These are phyloP conservation scores for Paramecium sexaurelia DNA, from an alignment of 73 alveolate species.

Conservation along the genomic window DNA sequence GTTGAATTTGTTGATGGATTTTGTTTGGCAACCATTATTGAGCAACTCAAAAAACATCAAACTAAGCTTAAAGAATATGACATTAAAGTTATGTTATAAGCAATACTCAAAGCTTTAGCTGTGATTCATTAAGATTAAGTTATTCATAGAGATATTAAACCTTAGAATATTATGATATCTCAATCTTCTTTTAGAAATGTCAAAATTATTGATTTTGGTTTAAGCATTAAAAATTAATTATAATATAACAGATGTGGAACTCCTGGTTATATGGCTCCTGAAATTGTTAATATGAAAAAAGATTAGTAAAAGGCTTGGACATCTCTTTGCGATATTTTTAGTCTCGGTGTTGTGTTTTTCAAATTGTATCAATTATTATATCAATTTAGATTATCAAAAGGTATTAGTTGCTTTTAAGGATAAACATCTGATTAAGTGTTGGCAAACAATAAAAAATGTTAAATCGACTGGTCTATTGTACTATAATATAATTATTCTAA, in stretches of 20 bases:
- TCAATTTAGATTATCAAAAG: neutral
- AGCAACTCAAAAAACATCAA: neutral
- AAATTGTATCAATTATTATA: neutral
- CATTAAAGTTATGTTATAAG: neutral
- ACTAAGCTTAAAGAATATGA: neutral
- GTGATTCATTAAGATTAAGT: slow-evolving; percentile 73
- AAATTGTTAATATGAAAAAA: slow-evolving; percentile 79
- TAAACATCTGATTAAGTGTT: slow-evolving; percentile 48
- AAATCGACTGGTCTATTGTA: slow-evolving; percentile 27
- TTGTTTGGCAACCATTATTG: slow-evolving; percentile 21
- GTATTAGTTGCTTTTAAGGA: slow-evolving; percentile 53
- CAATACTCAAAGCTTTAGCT: slow-evolving; percentile 67
- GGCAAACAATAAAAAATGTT: slow-evolving; percentile 48
- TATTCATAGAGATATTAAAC: slow-evolving; percentile 81
- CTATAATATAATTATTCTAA: neutral
- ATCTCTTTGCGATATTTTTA: neutral
- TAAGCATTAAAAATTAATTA: slow-evolving; percentile 11
- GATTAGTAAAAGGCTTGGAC: slow-evolving; percentile 34
- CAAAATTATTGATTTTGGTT: slow-evolving; percentile 38
- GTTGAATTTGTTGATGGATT: slow-evolving; percentile 14
- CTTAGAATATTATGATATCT: slow-evolving; percentile 76
- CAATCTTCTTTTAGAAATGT: neutral
- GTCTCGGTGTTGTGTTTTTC: slow-evolving; percentile 49
- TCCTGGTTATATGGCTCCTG: slow-evolving; percentile 93
- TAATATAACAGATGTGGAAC: slow-evolving; percentile 83